A percentile compares a stretch with the other conserved stretches of the same genome.
phyloP scores from a whole-genome alignment of 345 rosid genomes.

The Syzygium oleosum region DNA sequence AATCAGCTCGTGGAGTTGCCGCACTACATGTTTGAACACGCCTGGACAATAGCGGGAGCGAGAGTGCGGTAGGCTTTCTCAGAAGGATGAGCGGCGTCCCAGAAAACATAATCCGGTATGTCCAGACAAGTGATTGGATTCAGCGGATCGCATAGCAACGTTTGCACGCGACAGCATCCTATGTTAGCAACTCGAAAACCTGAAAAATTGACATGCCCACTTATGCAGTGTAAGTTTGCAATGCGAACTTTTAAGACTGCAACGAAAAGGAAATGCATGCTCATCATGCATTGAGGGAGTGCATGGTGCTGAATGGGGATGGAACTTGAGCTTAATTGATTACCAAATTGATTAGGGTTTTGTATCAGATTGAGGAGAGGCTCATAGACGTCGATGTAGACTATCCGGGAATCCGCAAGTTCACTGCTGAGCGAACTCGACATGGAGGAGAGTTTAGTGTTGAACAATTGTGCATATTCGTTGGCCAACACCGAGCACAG shows the following conservation, averaged over 20 bases:
- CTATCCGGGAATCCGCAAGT: conserved; percentile 16
- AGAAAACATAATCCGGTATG: conserved; percentile 8
- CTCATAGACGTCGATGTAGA: conserved; percentile 40
- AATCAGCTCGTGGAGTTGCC: background rate
- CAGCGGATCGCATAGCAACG: conserved; percentile 2
- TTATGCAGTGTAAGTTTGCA: background rate
- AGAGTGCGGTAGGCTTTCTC: conserved; percentile 10
- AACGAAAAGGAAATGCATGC: background rate
- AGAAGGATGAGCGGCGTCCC: conserved; percentile 21
- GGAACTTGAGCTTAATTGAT: background rate
- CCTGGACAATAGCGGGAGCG: background rate
- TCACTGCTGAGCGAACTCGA: conserved; percentile 19
- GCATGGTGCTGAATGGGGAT: background rate
- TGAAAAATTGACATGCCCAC: background rate
- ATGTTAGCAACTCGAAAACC: conserved; percentile 5
- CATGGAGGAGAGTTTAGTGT: conserved; percentile 19
- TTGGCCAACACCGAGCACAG: conserved; percentile 23
- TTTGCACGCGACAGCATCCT: conserved; percentile 16
- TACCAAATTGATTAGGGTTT: conserved; percentile 51
- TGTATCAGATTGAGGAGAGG: conserved; percentile 43
- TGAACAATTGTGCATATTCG: conserved; percentile 29
- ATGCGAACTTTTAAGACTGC: background rate
- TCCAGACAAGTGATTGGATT: conserved; percentile 4
- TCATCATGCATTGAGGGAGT: background rate
- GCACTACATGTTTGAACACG: background rate